Evolutionary conservation across 2,329 filamentous ascomycete genomes (phyloP).

Genomic region (Exophiala lecanii-corni): DNA sequence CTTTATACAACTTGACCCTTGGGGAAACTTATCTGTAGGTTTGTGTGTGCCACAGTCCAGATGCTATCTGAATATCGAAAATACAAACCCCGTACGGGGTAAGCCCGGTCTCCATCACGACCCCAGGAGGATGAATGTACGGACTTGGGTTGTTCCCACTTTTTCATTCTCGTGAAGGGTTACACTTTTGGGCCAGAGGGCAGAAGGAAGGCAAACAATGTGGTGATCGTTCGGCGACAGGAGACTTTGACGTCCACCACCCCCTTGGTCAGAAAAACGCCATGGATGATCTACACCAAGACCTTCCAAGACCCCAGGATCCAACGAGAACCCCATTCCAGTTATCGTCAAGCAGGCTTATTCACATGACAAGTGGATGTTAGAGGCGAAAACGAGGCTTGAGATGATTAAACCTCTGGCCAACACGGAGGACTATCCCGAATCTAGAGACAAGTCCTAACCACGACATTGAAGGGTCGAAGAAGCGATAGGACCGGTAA

Average conservation of each 20-base stretch:
- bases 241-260: no score
- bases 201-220: no score
- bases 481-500: background rate
- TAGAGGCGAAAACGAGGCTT: background rate
- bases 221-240: no score
- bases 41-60: no score
- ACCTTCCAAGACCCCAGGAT: background rate
- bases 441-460: no score
- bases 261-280: no score
- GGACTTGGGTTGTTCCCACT: background rate
- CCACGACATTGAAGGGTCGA: background rate
- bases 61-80: no score
- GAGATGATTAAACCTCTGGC: no score
- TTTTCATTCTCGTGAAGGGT: conserved; percentile 2
- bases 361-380: background rate
- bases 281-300: background rate
- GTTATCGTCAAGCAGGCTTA: conserved; percentile 2
- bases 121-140: background rate
- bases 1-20: background rate
- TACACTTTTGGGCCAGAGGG: no score
- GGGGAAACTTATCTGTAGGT: no score
- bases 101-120: background rate
- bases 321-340: background rate
- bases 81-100: background rate
- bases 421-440: no score